Evolutionary conservation across 257 asterid species (phyloP), one percentile per base, ranked within the genome.

Genomic region (Solanum raphanifolium): DNA sequence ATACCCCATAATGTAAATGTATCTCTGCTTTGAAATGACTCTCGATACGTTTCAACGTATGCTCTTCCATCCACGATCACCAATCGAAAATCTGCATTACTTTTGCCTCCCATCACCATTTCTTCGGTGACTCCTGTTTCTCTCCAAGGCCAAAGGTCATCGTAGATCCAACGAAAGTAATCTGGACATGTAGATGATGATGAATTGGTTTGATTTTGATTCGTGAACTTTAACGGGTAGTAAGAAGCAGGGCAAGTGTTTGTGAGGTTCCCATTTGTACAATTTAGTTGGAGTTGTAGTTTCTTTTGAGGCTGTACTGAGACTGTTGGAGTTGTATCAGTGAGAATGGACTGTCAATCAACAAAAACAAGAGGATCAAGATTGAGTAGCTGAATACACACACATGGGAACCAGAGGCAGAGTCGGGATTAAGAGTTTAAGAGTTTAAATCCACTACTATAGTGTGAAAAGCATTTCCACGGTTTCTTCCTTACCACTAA

Each of bases 111-210:
- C 78, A 65, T 83, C 87, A 91, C 90, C 93, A 87, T 90, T 43
- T 34, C 83, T 68, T 38, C 16, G n/a, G 92, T 90, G 74, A 90
- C 88, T 78, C 93, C 92, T 7, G 92, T 90, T 87, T 90, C 90
- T 39, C 90, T 89, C 93, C 93, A 91, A 5, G 91, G 91, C 92
- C 90, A 89, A 60, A 91, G 87, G 15, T 91, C 92, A 36, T 89
- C 88, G 38, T 91, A 86, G 73, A 91, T 91, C 91, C 91, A 88
- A 13, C 92, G 90, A 86, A 91, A 91, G 84, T 91, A 91, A 5
- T 91, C 92, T 0, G 93, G 93, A 46, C 93, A 91, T 9, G 85
- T 38, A 13, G 43, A 23, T 3, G 87, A 21, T 43, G 84, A 48
- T 8, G 83, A 62, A 36, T 69, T 83, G 82, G 76, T 62, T 15